These are phyloP conservation scores for Candida schatavii DNA, from an alignment of 805 yeast genomes.

Conservation along the genomic window DNA sequence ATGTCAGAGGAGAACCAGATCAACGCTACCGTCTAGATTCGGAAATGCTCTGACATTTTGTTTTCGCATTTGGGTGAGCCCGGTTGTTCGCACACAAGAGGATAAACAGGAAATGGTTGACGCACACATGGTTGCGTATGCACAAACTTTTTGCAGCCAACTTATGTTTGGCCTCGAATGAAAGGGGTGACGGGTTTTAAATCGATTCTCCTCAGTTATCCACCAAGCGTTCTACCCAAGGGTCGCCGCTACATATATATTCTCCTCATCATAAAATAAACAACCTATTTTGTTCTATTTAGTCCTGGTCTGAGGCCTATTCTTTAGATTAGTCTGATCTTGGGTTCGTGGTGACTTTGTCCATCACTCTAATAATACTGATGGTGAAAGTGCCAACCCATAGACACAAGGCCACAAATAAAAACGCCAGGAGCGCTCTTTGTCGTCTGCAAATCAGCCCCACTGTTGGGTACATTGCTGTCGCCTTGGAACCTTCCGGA, in stretches of 20 bases:
- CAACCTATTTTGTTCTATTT: no score
- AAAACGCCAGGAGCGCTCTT: slow-evolving; percentile 70
- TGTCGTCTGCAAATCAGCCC: slow-evolving; percentile 72
- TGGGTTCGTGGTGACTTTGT: slow-evolving; percentile 40
- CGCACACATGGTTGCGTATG: not conserved
- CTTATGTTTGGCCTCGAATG: no score
- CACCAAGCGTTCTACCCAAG: no score
- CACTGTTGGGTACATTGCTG: slow-evolving; percentile 27
- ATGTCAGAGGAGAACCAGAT: not conserved
- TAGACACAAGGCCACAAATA: slow-evolving; percentile 68
- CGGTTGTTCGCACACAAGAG: not conserved
- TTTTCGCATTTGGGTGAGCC: no score
- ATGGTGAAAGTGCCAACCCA: slow-evolving; percentile 88
- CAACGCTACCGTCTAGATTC: not conserved
- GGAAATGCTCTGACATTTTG: not conserved
- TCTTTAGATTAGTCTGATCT: slow-evolving; percentile 10
- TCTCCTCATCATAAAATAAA: no score
- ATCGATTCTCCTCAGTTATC: no score
- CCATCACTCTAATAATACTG: slow-evolving; percentile 79
- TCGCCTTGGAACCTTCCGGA: slow-evolving; percentile 14
- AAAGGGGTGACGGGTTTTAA: no score
- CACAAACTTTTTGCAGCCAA: no score
- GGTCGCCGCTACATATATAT: no score
- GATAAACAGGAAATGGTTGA: not conserved
- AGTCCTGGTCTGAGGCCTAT: no score